Evolutionary conservation across 768 basidiomycete genomes (phyloP).

Genomic region (Podaxis sp.): DNA sequence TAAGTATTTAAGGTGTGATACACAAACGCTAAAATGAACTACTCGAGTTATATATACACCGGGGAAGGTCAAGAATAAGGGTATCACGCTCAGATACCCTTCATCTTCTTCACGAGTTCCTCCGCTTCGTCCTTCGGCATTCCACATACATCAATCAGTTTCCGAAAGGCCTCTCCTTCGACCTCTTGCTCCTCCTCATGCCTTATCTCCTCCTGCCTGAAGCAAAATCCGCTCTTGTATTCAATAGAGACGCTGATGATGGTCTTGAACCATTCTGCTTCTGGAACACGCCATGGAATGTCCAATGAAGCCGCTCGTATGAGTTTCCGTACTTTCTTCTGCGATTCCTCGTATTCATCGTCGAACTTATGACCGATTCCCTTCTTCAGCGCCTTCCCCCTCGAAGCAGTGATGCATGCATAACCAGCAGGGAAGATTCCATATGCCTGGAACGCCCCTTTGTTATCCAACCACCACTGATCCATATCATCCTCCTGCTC

Average conservation of each 20-base stretch:
- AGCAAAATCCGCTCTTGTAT: not conserved
- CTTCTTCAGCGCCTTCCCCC: conserved; percentile 21
- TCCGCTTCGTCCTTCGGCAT: not conserved
- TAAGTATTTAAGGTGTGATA: too few relatives aligned
- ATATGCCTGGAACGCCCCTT: conserved; percentile 24
- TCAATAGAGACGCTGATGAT: too few relatives aligned
- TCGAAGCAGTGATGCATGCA: conserved; percentile 37
- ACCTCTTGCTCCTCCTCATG: not conserved
- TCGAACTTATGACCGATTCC: conserved; percentile 10
- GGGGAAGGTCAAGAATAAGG: too few relatives aligned
- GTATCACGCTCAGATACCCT: not conserved
- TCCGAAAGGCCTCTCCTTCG: not conserved
- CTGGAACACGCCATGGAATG: not conserved
- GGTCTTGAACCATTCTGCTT: not conserved
- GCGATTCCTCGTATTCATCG: conserved; percentile 15
- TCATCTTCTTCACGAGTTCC: conserved; percentile 1
- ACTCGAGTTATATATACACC: too few relatives aligned
- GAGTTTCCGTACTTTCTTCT: conserved; percentile 7
- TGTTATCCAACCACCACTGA: conserved; percentile 30
- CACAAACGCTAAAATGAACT: too few relatives aligned
- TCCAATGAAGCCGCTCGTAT: not conserved
- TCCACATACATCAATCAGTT: not conserved
- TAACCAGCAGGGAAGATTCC: conserved; percentile 27
- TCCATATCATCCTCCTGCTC: conserved; percentile 27
- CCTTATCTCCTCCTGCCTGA: not conserved